phyloP scores from a whole-genome alignment of 306 rosid species.

The Morella rubra region DNA sequence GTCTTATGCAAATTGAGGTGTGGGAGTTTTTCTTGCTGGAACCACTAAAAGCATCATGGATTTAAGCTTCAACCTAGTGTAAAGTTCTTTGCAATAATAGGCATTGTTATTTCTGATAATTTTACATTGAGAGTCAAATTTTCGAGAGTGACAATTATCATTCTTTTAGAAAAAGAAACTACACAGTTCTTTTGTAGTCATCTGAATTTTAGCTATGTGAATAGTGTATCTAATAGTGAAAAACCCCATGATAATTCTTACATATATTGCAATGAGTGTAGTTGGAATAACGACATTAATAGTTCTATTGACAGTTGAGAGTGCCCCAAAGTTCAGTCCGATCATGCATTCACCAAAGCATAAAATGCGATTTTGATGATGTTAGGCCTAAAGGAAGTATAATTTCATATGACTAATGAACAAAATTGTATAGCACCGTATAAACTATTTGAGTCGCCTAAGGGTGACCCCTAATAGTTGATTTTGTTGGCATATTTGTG shows the following conservation, averaged over 20 bases:
- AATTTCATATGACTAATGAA: not conserved
- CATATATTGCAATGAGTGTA: too few relatives aligned
- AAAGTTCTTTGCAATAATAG: not conserved
- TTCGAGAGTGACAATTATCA: too few relatives aligned
- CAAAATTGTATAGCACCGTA: not conserved
- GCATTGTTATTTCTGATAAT: too few relatives aligned
- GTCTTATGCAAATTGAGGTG: not conserved
- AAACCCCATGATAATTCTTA: too few relatives aligned
- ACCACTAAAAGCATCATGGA: not conserved
- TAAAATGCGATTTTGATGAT: not conserved
- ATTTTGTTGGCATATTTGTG: not conserved
- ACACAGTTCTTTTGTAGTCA: too few relatives aligned
- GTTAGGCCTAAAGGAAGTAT: not conserved
- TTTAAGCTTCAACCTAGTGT: not conserved
- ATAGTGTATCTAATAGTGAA: too few relatives aligned
- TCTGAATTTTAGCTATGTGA: too few relatives aligned
- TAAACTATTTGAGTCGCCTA: not conserved
- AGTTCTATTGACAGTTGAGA: not conserved
- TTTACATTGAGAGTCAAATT: too few relatives aligned
- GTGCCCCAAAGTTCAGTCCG: not conserved
- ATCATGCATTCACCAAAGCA: not conserved
- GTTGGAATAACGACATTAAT: too few relatives aligned
- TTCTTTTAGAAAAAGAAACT: too few relatives aligned
- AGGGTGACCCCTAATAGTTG: not conserved
- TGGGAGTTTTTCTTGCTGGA: not conserved